phyloP scores from a whole-genome alignment of 1,139 yeast species.

The Geotrichum citri-aurantii region DNA sequence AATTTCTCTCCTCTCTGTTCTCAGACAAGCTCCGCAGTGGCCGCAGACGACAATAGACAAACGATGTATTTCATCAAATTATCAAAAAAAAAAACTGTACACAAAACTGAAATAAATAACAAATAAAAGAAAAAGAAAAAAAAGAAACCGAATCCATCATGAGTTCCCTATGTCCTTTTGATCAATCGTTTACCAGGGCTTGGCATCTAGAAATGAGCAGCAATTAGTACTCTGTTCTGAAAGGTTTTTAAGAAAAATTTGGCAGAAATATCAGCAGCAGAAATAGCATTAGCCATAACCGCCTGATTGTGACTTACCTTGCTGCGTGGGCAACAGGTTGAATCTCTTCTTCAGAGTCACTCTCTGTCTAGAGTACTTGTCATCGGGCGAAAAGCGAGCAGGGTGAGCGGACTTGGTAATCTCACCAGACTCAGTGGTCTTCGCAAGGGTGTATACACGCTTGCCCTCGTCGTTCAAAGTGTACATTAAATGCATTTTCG shows the following conservation, averaged over 20 bases:
- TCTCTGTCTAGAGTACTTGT: slow-evolving; percentile 98
- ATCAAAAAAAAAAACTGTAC: not conserved
- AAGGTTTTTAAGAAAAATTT: not conserved
- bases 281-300: no score
- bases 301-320: no score
- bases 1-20: not conserved
- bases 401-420: slow-evolving; percentile 99
- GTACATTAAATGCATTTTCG: slow-evolving; percentile 95
- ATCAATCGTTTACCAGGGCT: slow-evolving; percentile 23
- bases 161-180: not conserved
- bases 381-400: slow-evolving; percentile 98
- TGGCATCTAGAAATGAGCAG: slow-evolving; percentile 20
- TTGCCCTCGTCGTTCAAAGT: slow-evolving; percentile 90
- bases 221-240: slow-evolving; percentile 8
- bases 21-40: no score
- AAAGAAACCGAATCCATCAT: no score
- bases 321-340: slow-evolving; percentile 82
- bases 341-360: slow-evolving; percentile 95
- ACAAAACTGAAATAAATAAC: not conserved
- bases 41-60: not conserved
- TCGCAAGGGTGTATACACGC: slow-evolving; percentile 88
- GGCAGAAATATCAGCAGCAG: slow-evolving; percentile 22
- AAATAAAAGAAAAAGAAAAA: not conserved
- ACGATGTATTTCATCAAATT: not conserved
- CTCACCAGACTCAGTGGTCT: slow-evolving; percentile 75